Conservation (phyloP, 2,329 filamentous ascomycete genomes). For the Colletotrichum coccodes region DNA sequence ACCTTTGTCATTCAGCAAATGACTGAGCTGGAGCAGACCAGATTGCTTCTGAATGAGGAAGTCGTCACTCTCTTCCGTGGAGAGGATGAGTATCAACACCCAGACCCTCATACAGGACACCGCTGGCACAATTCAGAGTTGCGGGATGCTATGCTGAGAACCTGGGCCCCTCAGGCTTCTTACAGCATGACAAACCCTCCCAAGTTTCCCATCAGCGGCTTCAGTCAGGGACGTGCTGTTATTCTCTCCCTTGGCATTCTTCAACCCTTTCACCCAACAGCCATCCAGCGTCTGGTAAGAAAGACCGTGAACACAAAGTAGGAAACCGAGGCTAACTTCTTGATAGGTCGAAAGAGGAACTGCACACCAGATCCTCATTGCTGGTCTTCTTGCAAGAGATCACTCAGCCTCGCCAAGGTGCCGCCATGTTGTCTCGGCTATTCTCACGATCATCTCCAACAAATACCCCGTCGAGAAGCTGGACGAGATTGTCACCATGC, state of each 20-base stretch:
- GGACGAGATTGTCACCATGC: slow-evolving; percentile 27
- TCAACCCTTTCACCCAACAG: slow-evolving; percentile 46
- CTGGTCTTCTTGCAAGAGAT: slow-evolving; percentile 29
- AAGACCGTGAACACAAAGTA: background rate
- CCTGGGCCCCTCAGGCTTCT: slow-evolving; percentile 9
- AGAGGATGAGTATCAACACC: slow-evolving; percentile 13
- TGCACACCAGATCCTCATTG: slow-evolving; percentile 42
- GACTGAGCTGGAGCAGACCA: slow-evolving; percentile 47
- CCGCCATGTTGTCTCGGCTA: slow-evolving; percentile 41
- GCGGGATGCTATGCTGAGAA: slow-evolving; percentile 28
- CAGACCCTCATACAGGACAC: slow-evolving; percentile 3
- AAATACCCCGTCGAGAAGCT: slow-evolving; percentile 52
- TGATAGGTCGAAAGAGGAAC: slow-evolving; percentile 49
- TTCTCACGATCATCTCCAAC: slow-evolving; percentile 55
- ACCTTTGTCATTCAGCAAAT: slow-evolving; percentile 49
- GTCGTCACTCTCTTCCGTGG: slow-evolving; percentile 50
- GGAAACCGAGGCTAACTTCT: slow-evolving; percentile 1
- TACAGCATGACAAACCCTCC: slow-evolving; percentile 30
- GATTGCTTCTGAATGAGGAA: slow-evolving; percentile 44
- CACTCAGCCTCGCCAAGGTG: slow-evolving; percentile 36
- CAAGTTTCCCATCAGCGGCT: slow-evolving; percentile 30
- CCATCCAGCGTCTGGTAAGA: slow-evolving; percentile 48
- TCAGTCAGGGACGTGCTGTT: slow-evolving; percentile 28
- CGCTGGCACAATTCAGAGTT: slow-evolving; percentile 23
- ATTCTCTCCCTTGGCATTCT: slow-evolving; percentile 51